Evolutionary conservation across 2,329 filamentous ascomycete genomes (phyloP), one percentile per base, ranked within the genome.

Genomic region (Colletotrichum salicis): DNA sequence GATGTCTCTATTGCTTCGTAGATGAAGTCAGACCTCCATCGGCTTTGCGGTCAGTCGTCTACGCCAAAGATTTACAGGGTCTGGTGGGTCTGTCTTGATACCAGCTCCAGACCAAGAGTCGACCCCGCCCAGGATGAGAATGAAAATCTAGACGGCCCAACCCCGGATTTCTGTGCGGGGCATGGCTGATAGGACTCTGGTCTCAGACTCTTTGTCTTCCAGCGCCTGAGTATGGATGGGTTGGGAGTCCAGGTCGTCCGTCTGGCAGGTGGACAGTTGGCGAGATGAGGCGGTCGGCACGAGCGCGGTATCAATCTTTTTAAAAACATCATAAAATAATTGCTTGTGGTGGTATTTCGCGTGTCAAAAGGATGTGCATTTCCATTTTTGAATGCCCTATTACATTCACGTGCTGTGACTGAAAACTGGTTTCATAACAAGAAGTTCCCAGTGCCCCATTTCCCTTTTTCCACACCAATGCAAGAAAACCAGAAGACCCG

Each of bases 401-500:
- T 79, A 82, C 81, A 83, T 79, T 78, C 81, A 75, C 81, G 75
- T 81, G 75, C 75, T 71, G 41, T 48, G 62, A 72, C 55, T 56
- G 45, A 55, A 58, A 64, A 70, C 60, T 64, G 51, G 48, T 56
- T 22, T 55, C 31, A 31, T 56, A 64, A 35, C 59, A 48, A n/a
- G 41, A 48, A 48, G 45, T 55, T 64, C 59, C 45, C 45, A 29
- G 52, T 60, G 59, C 45, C 37, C 37, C 73, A 77, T 79, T 78
- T 78, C 78, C 78, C 64, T 56, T 57, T 45, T 45, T 64, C 79
- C 81, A 81, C 79, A 82, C 82, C 81, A 80, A 82, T 81, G 80
- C 81, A 82, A 82, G 81, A 78, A 81, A 80, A 82, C 75, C 78
- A 80, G 76, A 80, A 82, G 80, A 82, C 76, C 78, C 77, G 79